Conservation (phyloP, 2,329 filamentous ascomycete genomes). For the Penicillium glabrum region DNA sequence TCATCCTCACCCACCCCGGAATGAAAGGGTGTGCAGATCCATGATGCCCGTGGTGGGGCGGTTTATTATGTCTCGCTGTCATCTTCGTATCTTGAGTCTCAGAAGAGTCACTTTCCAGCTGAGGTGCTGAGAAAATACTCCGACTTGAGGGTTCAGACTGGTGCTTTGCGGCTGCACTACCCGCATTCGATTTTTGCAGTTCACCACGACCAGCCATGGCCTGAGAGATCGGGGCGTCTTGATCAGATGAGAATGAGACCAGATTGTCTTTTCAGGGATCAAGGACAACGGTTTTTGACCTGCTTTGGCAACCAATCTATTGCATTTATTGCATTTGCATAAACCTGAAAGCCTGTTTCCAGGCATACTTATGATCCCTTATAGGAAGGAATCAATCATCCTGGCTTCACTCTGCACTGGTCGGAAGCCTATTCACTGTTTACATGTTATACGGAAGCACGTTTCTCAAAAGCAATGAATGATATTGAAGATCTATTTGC, state of each 20-base stretch:
- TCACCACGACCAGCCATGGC: not conserved
- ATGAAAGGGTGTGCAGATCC: conserved; percentile 2
- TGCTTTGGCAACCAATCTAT: no score
- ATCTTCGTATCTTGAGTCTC: conserved; percentile 45
- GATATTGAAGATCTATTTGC: conserved; percentile 54
- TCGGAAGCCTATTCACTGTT: no score
- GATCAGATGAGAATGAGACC: no score
- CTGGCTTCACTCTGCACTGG: conserved; percentile 27
- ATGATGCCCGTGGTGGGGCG: not conserved
- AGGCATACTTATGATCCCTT: no score
- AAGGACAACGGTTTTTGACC: no score
- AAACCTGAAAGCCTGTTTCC: no score
- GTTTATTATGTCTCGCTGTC: conserved; percentile 47
- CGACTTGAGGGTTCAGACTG: conserved; percentile 9
- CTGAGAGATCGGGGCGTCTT: no score
- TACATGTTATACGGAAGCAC: no score
- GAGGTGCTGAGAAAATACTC: conserved; percentile 28
- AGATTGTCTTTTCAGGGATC: no score
- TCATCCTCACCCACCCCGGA: not conserved
- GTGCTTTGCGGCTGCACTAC: not conserved
- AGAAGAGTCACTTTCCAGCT: conserved; percentile 32
- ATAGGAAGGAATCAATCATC: no score
- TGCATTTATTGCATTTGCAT: no score
- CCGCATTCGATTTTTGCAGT: conserved; percentile 5
- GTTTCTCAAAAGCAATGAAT: no score